A percentile compares a stretch with the other conserved stretches of the same genome.
Evolutionary conservation across 306 rosid species (phyloP).

Genomic region (Prosopis cineraria): DNA sequence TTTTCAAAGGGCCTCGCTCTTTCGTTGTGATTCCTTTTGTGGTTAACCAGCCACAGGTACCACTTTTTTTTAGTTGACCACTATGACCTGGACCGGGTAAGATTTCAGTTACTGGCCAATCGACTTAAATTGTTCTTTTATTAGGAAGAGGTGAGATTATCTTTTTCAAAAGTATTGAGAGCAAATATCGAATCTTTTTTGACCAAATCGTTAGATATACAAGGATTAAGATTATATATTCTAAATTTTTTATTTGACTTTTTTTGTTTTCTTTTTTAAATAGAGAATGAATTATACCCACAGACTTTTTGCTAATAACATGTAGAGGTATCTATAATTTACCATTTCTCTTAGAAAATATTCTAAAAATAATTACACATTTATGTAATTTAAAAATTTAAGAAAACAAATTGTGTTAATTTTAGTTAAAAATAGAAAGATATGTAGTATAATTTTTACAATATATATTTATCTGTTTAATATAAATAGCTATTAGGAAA

Average conservation of each 20-base stretch:
- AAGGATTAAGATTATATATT: too few species aligned
- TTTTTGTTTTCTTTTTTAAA: not conserved
- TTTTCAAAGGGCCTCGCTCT: not conserved
- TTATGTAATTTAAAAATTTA: not conserved
- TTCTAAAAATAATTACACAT: not conserved
- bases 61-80: too few species aligned
- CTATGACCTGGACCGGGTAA: not conserved
- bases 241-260: not conserved
- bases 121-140: too few species aligned
- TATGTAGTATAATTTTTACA: not conserved
- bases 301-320: not conserved
- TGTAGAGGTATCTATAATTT: not conserved
- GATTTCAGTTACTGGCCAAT: not conserved
- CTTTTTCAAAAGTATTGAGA: too few species aligned
- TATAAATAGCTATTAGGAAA: not conserved
- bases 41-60: not conserved
- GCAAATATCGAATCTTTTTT: too few species aligned
- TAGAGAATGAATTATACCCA: not conserved
- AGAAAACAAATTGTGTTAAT: not conserved
- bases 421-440: not conserved
- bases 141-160: too few species aligned
- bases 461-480: too few species aligned
- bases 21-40: not conserved
- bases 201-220: too few species aligned
- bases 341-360: not conserved